A percentile compares a stretch with the other conserved stretches of the same genome.
Evolutionary conservation across 495 filamentous ascomycete species (phyloP).

Genomic region (Clavariopsis aquatica): DNA sequence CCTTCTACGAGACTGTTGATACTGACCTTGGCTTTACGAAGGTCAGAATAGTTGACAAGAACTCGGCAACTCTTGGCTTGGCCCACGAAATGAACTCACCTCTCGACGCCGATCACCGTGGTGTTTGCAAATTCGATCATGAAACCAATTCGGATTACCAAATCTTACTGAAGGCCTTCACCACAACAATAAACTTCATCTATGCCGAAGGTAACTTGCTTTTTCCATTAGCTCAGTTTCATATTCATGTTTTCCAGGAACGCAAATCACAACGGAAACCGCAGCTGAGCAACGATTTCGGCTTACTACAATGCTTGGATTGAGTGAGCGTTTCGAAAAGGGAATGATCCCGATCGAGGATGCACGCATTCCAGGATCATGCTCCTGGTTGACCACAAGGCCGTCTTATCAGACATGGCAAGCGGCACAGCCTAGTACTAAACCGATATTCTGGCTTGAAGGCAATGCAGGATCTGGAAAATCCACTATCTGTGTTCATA

Average conservation of each 20-base stretch:
- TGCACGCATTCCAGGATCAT: not conserved
- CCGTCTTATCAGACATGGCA: no score
- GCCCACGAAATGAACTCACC: not conserved
- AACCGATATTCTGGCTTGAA: conserved; percentile 41
- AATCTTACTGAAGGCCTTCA: not conserved
- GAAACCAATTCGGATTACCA: not conserved
- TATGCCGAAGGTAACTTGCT: not conserved
- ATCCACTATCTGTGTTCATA: conserved; percentile 41
- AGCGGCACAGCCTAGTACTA: not conserved
- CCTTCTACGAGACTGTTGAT: not conserved
- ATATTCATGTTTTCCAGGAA: no score
- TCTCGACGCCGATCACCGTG: conserved; percentile 22
- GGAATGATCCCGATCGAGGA: not conserved
- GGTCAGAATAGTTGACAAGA: conserved; percentile 20
- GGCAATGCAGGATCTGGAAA: conserved; percentile 45
- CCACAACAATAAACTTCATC: no score
- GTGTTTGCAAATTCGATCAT: not conserved
- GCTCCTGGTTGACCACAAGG: no score
- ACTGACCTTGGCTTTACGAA: not conserved
- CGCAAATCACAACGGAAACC: no score
- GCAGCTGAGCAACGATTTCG: no score
- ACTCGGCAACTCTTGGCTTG: conserved; percentile 19
- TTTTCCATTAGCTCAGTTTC: not conserved
- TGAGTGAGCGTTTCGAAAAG: conserved; percentile 19
- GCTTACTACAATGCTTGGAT: not conserved